A percentile compares a stretch with the other conserved stretches of the same genome.
Evolutionary conservation across 768 basidiomycete species (phyloP).

Genomic region (Russula brevipes): DNA sequence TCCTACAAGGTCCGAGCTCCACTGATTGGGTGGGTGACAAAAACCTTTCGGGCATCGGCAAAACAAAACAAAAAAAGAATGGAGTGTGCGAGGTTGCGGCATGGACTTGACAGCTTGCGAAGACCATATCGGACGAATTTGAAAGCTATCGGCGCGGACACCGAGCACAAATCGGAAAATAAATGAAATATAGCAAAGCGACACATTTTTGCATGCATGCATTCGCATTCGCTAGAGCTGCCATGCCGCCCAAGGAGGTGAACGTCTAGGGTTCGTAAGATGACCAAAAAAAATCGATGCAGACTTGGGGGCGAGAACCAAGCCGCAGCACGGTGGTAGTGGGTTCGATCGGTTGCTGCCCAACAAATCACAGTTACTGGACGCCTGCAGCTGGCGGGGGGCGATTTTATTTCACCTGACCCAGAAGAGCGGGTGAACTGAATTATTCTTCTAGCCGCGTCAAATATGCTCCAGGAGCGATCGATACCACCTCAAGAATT

Average conservation of each 20-base stretch:
- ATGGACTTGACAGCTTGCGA: constrained; percentile 39
- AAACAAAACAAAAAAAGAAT: constrained; percentile 47
- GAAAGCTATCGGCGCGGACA: neutral
- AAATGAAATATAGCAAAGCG: neutral
- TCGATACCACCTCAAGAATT: neutral
- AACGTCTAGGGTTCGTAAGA: neutral
- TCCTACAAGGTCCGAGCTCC: constrained; percentile 35
- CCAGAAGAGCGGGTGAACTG: neutral
- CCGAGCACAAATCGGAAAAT: neutral
- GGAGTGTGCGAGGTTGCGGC: constrained; percentile 56
- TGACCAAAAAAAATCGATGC: neutral
- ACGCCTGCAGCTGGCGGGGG: neutral
- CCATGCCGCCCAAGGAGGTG: neutral
- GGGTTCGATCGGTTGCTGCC: neutral
- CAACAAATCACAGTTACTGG: neutral
- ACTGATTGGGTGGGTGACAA: constrained; percentile 53
- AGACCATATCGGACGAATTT: neutral
- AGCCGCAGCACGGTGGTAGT: neutral
- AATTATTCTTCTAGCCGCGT: neutral
- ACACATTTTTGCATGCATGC: neutral
- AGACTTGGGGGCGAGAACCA: neutral
- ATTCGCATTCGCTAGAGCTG: neutral
- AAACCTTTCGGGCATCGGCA: constrained; percentile 41
- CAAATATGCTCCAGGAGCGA: neutral
- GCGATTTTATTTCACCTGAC: neutral